These are phyloP conservation scores for Jatropha podagrica DNA, from an alignment of 441 rosid genomes.

Conservation along the genomic window DNA sequence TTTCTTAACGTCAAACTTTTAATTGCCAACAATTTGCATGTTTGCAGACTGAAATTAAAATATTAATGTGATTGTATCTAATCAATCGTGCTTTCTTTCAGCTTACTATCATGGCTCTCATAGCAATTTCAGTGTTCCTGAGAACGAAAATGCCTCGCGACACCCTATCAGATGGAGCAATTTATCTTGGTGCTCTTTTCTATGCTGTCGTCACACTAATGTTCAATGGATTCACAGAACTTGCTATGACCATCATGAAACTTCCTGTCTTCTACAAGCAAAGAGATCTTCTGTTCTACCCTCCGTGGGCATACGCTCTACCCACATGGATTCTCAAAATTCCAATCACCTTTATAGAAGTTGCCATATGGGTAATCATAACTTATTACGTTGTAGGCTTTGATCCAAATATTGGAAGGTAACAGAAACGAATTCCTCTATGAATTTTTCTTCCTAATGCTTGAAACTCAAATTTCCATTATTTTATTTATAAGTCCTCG, in stretches of 20 bases:
- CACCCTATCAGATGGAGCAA: slow-evolving; percentile 55
- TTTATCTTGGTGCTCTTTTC: slow-evolving; percentile 70
- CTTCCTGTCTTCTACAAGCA: slow-evolving; percentile 94
- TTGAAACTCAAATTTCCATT: slow-evolving; percentile 3
- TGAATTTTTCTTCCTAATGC: background rate
- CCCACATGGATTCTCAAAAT: slow-evolving; percentile 85
- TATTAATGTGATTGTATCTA: too few relatives aligned
- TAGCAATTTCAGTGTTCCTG: slow-evolving; percentile 61
- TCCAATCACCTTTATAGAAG: slow-evolving; percentile 63
- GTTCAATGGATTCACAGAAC: slow-evolving; percentile 84
- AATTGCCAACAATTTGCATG: background rate
- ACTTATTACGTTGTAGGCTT: slow-evolving; percentile 77
- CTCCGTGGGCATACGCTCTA: slow-evolving; percentile 87
- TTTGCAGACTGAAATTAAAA: background rate
- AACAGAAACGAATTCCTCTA: background rate
- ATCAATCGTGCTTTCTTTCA: slow-evolving; percentile 26
- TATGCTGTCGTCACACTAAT: slow-evolving; percentile 45
- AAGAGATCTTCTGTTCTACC: slow-evolving; percentile 78
- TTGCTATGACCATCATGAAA: slow-evolving; percentile 69
- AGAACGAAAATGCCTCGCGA: slow-evolving; percentile 63
- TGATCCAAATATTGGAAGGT: slow-evolving; percentile 60
- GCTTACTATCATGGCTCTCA: slow-evolving; percentile 48
- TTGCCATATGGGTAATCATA: slow-evolving; percentile 61
- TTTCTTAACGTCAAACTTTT: background rate
- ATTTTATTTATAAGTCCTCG: slow-evolving; percentile 11